Evolutionary conservation across 148 eudicot species (phyloP).

Genomic region (Pouteria glomerata): DNA sequence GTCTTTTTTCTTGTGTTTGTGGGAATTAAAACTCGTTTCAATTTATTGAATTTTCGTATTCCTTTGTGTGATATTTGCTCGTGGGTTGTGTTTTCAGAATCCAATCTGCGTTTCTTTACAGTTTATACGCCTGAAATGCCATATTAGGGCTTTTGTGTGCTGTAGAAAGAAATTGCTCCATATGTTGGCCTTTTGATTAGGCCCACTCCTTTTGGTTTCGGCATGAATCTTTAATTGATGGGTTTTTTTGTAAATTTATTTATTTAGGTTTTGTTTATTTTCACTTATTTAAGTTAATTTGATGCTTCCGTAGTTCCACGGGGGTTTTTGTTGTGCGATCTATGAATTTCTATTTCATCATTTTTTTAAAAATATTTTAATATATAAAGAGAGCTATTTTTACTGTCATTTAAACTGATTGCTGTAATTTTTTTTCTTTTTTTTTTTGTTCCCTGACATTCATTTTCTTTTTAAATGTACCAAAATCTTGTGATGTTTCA

Average conservation of each 20-base stretch:
- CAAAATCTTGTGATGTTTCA: slow-evolving; percentile 2
- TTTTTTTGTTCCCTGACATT: not conserved
- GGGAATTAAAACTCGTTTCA: not conserved
- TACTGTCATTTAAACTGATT: too few relatives aligned
- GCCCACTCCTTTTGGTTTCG: not conserved
- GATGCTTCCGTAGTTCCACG: too few relatives aligned
- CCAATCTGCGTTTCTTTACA: not conserved
- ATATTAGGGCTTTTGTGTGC: not conserved
- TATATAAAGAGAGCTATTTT: too few relatives aligned
- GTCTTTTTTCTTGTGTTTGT: not conserved
- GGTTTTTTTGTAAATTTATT: too few relatives aligned
- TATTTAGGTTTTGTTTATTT: too few relatives aligned
- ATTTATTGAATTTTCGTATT: not conserved
- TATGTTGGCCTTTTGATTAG: too few relatives aligned
- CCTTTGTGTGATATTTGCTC: not conserved
- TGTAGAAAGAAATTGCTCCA: not conserved
- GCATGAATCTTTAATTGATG: too few relatives aligned
- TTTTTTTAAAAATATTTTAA: too few relatives aligned
- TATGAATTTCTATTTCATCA: too few relatives aligned
- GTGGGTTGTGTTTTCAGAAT: not conserved
- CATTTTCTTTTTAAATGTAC: not conserved
- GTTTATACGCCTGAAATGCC: not conserved
- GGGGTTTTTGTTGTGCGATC: too few relatives aligned
- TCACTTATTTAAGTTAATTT: too few relatives aligned
- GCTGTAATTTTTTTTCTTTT: too few relatives aligned